These are phyloP conservation scores for Phoenix dactylifera DNA, from an alignment of 176 grass and related monocot species.

Conservation along the genomic window DNA sequence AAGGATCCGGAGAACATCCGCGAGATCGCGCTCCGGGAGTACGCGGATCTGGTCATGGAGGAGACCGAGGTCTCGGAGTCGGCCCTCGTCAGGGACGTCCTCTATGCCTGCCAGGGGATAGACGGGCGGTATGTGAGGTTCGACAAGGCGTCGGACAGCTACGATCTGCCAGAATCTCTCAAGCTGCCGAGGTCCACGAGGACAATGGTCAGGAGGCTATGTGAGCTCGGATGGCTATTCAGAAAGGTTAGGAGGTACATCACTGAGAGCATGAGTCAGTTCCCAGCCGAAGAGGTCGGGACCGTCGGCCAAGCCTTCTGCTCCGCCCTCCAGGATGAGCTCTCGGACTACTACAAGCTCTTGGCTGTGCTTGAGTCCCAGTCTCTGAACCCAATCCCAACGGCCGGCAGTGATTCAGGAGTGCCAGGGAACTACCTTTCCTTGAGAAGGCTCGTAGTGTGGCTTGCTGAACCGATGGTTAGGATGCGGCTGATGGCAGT, in stretches of 20 bases:
- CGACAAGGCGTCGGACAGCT: slow-evolving; percentile 45
- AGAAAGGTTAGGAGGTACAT: slow-evolving; percentile 76
- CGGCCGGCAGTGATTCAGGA: slow-evolving; percentile 61
- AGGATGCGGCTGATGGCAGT: slow-evolving; percentile 90
- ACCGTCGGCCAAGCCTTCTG: slow-evolving; percentile 82
- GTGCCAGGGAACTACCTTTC: slow-evolving; percentile 76
- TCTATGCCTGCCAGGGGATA: slow-evolving; percentile 93
- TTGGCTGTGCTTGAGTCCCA: slow-evolving; percentile 68
- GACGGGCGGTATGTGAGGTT: slow-evolving; percentile 74
- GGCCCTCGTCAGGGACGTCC: slow-evolving; percentile 74
- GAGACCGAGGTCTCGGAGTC: slow-evolving; percentile 76
- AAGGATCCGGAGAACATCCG: slow-evolving; percentile 85
- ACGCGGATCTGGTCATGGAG: slow-evolving; percentile 86
- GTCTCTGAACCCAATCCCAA: slow-evolving; percentile 59
- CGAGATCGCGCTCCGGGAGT: slow-evolving; percentile 81
- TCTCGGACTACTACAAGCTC: slow-evolving; percentile 83
- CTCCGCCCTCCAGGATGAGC: slow-evolving; percentile 78
- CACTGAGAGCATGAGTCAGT: slow-evolving; percentile 36
- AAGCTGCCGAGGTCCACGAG: slow-evolving; percentile 73
- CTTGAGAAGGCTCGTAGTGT: slow-evolving; percentile 58
- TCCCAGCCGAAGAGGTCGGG: slow-evolving; percentile 53
- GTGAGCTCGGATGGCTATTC: slow-evolving; percentile 83
- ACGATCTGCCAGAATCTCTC: slow-evolving; percentile 70
- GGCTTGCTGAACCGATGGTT: slow-evolving; percentile 74
- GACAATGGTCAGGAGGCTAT: slow-evolving; percentile 76